Evolutionary conservation across 805 yeast genomes (phyloP).

Genomic region (Saccharomyces mikatae): DNA sequence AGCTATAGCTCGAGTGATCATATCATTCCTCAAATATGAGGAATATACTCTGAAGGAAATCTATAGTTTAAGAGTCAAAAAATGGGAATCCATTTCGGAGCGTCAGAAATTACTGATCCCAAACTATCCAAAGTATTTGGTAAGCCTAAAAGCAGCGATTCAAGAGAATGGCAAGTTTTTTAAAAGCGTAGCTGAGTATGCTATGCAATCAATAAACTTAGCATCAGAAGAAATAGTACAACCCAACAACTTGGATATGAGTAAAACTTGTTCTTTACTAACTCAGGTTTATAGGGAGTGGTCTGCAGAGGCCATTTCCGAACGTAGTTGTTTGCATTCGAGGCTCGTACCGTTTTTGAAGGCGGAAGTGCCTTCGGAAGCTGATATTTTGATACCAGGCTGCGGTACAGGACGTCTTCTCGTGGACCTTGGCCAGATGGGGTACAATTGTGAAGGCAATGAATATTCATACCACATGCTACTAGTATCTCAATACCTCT

Average conservation of each 20-base stretch:
- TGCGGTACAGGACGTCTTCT: conserved; percentile 51
- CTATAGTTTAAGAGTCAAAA: conserved; percentile 23
- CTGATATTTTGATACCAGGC: conserved; percentile 47
- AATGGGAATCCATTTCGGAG: conserved; percentile 30
- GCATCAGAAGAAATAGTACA: conserved; percentile 20
- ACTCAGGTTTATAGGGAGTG: conserved; percentile 49
- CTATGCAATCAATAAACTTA: conserved; percentile 2
- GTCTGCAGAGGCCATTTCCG: conserved; percentile 41
- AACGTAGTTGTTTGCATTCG: conserved; percentile 34
- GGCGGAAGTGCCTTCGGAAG: conserved; percentile 32
- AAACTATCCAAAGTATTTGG: conserved; percentile 39
- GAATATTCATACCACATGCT: conserved; percentile 56
- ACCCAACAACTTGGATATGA: conserved; percentile 37
- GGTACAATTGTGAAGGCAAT: conserved; percentile 50
- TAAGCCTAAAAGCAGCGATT: conserved; percentile 29
- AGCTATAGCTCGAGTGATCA: conserved; percentile 1
- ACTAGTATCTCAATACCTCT: conserved; percentile 41
- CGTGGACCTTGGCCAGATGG: conserved; percentile 41
- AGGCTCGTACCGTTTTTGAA: conserved; percentile 25
- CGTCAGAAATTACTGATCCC: conserved; percentile 37
- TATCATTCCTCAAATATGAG: conserved; percentile 4
- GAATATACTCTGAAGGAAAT: conserved; percentile 6
- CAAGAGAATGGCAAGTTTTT: conserved; percentile 5
- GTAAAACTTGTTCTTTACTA: conserved; percentile 47
- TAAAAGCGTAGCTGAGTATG: background rate